phyloP scores from a whole-genome alignment of 2,329 filamentous ascomycete species.

The Onygenales sp. region DNA sequence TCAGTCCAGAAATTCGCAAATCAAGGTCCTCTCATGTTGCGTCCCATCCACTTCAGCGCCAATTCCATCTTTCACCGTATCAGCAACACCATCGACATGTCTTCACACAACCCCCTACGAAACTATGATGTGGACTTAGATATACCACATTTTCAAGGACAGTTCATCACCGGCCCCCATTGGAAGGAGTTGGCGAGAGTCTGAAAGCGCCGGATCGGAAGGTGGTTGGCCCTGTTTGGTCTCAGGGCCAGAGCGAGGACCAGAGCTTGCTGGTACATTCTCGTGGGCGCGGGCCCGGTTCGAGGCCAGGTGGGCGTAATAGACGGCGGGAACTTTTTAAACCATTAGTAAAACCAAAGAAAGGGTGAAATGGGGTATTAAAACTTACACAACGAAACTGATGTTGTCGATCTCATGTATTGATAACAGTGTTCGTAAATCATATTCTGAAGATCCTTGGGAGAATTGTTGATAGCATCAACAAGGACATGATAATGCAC shows the following conservation, averaged over 20 bases:
- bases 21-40: too few species aligned
- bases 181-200: conserved; percentile 23
- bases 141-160: conserved; percentile 32
- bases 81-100: too few species aligned
- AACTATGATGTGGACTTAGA: conserved; percentile 14
- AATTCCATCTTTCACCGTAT: too few species aligned
- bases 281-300: conserved; percentile 72
- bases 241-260: conserved; percentile 30
- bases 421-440: conserved; percentile 94
- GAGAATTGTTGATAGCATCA: conserved; percentile 63
- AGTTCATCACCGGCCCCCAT: conserved; percentile 24
- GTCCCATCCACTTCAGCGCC: too few species aligned
- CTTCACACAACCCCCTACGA: too few species aligned
- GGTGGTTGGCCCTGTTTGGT: conserved; percentile 23
- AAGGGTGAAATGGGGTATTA: neutral
- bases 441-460: conserved; percentile 70
- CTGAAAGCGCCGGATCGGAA: conserved; percentile 18
- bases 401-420: conserved; percentile 83
- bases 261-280: conserved; percentile 32
- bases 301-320: conserved; percentile 89
- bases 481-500: conserved; percentile 85
- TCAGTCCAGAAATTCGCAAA: too few species aligned
- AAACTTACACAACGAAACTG: conserved; percentile 61
- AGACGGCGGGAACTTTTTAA: conserved; percentile 61
- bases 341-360: conserved; percentile 4